These are phyloP conservation scores for Desmodesmus armatus DNA, from an alignment of 139 green algal species.

Conservation along the genomic window DNA sequence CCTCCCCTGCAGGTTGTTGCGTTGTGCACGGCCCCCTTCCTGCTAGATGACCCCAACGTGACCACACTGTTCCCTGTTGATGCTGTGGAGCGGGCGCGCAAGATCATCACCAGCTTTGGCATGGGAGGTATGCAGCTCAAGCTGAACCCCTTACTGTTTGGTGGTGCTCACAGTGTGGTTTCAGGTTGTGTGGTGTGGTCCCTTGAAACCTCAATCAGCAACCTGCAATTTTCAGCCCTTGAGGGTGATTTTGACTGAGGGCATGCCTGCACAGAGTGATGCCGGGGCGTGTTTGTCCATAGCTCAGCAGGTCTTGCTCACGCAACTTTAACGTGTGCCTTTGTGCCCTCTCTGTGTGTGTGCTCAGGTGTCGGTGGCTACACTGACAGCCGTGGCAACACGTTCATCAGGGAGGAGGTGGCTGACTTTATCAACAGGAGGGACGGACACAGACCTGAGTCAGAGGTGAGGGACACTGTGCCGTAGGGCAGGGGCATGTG, in stretches of 20 bases:
- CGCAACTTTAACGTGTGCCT: too few relatives aligned
- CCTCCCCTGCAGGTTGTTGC: conserved; percentile 81
- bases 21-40: conserved; percentile 82
- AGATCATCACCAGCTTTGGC: conserved; percentile 67
- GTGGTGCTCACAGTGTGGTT: too few relatives aligned
- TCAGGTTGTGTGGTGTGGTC: too few relatives aligned
- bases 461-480: conserved; percentile 66
- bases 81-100: conserved; percentile 78
- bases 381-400: conserved; percentile 76
- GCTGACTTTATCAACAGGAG: conserved; percentile 79
- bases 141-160: too few relatives aligned
- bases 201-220: too few relatives aligned
- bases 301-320: too few relatives aligned
- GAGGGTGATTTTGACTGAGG: too few relatives aligned
- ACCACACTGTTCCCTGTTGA: conserved; percentile 79
- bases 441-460: conserved; percentile 74
- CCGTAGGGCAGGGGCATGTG: not conserved
- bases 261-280: too few relatives aligned
- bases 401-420: conserved; percentile 76
- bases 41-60: conserved; percentile 77
- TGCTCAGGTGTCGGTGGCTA: conserved; percentile 88
- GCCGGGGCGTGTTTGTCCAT: too few relatives aligned
- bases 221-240: too few relatives aligned
- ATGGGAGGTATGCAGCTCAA: too few relatives aligned
- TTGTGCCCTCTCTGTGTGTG: too few relatives aligned